Conservation (phyloP, 1,139 yeast species). For the Taiozyma sp. region DNA sequence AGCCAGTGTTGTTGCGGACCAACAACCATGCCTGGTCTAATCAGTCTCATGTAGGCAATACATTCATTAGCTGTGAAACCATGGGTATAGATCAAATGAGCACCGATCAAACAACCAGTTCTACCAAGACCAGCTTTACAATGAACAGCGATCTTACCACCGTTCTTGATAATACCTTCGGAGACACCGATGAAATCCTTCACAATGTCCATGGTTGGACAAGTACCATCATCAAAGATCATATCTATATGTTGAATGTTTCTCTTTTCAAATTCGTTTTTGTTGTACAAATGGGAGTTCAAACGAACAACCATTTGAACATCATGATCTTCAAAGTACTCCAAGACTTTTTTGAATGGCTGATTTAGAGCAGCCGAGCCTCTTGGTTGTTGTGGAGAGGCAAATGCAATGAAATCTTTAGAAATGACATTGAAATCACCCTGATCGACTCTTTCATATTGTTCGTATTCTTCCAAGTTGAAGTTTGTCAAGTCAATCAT, state of each 20-base stretch:
- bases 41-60: conserved; percentile 92
- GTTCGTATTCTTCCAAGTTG: conserved; percentile 89
- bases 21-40: conserved; percentile 98
- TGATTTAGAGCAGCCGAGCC: conserved; percentile 42
- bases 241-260: conserved; percentile 89
- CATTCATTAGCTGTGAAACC: conserved; percentile 97
- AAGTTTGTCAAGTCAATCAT: conserved; percentile 84
- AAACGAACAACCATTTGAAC: conserved; percentile 89
- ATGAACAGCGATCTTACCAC: conserved; percentile 95
- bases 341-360: conserved; percentile 75
- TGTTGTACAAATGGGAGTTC: conserved; percentile 86
- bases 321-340: conserved; percentile 62
- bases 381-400: conserved; percentile 81
- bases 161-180: conserved; percentile 72
- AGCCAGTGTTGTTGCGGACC: conserved; percentile 99
- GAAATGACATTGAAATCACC: conserved; percentile 93
- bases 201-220: conserved; percentile 91
- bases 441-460: conserved; percentile 91
- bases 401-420: conserved; percentile 94
- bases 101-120: conserved; percentile 97
- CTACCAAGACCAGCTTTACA: conserved; percentile 98
- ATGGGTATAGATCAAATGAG: conserved; percentile 90
- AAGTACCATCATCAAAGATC: conserved; percentile 97
- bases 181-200: conserved; percentile 93
- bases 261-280: conserved; percentile 71